Percentiles rank a stretch among this genome's conserved stretches.
These are phyloP conservation scores for Camellia sinensis DNA, from an alignment of 148 eudicot genomes.

Conservation along the genomic window DNA sequence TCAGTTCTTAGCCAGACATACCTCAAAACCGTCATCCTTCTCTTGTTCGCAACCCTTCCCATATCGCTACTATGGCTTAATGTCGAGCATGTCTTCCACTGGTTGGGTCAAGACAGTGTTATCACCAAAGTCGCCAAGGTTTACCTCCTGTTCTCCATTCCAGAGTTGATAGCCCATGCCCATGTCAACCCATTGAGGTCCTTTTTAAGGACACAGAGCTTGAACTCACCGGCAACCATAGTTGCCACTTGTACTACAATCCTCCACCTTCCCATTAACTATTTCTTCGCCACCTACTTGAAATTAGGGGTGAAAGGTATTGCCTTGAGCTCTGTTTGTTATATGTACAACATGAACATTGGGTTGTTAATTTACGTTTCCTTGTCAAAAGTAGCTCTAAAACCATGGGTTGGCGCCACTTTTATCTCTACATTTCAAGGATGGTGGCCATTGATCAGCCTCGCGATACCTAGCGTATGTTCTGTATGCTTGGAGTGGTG, in stretches of 20 bases:
- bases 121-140: constrained; percentile 59
- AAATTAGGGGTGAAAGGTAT: constrained; percentile 67
- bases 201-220: constrained; percentile 61
- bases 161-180: constrained; percentile 66
- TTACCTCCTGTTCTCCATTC: constrained; percentile 66
- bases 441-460: constrained; percentile 57
- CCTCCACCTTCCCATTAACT: constrained; percentile 70
- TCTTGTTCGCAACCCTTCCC: constrained; percentile 48
- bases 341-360: constrained; percentile 51
- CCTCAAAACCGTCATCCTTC: constrained; percentile 61
- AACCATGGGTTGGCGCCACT: constrained; percentile 65
- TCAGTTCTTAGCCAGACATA: constrained; percentile 61
- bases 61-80: constrained; percentile 74
- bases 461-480: constrained; percentile 64
- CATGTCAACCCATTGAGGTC: constrained; percentile 61
- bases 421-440: constrained; percentile 53
- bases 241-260: constrained; percentile 42
- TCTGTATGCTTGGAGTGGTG: constrained; percentile 96
- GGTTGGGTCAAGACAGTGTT: constrained; percentile 57
- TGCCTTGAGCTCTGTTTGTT: constrained; percentile 66
- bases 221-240: constrained; percentile 55
- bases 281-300: constrained; percentile 47
- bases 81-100: constrained; percentile 51
- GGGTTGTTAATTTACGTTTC: constrained; percentile 54
- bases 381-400: constrained; percentile 31